Base-by-base conservation (phyloP, 768 basidiomycete genomes). In the Boletellus sp. region DNA sequence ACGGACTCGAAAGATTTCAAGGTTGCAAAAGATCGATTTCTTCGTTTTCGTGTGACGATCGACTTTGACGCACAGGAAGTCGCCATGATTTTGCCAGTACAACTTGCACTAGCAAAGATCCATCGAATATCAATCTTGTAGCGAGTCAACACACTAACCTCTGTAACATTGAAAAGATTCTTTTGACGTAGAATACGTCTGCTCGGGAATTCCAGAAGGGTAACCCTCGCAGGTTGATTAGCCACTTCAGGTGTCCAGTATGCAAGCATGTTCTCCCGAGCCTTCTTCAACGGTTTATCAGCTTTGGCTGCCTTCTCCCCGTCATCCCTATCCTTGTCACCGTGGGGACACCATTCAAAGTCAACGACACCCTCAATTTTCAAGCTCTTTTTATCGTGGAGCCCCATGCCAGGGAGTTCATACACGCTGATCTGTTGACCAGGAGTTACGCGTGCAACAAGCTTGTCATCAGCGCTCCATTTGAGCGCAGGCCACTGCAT, bases 1-100 rank as follows among this genome's bases (percentile, higher is more conserved):
- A 47, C 95, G 84, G 48, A 97, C 84, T 46, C 94, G 84, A 79
- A 98, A 98, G 50, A 99, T 88, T 74, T 99, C 96, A 53, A 99
- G 77, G 69, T 97, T 99, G 71, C 94, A 95, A 75, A 93, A 97
- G 26, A 90, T 92, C 4, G 94, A 94, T 73, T 98, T 98, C 72
- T 95, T 96, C 5, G 95, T 95, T 74, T 98, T 98, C 22, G 94
- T 94, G 68, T 96, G 94, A 43, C 95, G 87, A 72, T 98, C 96
- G 48, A 99, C 96, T 73, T 96, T 97, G 69, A 98, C 95, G 63
- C 96, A 98, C 15, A 99, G 81, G 74, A 91, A 98, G 69, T 98
- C 94, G 32, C 95, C 96, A 66, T 94, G 90, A 62, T 94, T 95
- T 74, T 99, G 96, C 94, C 93, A 99, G 70, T 88, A 87, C 37